These are phyloP conservation scores for Xerocomus amazonicus DNA, from an alignment of 1,284 basidiomycete genomes.

Conservation along the genomic window DNA sequence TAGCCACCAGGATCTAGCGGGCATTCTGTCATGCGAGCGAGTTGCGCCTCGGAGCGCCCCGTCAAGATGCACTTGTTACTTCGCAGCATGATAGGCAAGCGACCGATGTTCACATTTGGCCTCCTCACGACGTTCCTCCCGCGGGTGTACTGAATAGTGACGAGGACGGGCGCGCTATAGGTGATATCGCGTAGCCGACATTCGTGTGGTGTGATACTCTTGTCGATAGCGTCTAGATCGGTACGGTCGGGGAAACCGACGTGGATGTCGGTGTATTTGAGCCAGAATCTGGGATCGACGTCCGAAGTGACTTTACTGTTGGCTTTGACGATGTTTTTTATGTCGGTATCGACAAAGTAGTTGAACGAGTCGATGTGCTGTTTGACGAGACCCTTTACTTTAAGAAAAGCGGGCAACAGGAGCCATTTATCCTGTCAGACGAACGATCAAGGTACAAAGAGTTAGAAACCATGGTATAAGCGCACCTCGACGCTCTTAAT, in stretches of 20 bases:
- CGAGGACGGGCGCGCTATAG: slow-evolving; percentile 91
- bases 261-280: slow-evolving; percentile 95
- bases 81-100: slow-evolving; percentile 95
- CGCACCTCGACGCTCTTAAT: slow-evolving; percentile 74
- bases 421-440: slow-evolving; percentile 92
- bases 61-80: slow-evolving; percentile 93
- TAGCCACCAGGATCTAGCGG: slow-evolving; percentile 98
- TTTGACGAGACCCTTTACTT: slow-evolving; percentile 98
- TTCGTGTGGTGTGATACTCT: slow-evolving; percentile 93
- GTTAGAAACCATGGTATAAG: not conserved
- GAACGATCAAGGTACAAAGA: not conserved
- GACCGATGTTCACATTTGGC: slow-evolving; percentile 86
- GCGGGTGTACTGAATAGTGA: slow-evolving; percentile 94
- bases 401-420: slow-evolving; percentile 88
- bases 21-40: slow-evolving; percentile 94
- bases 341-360: slow-evolving; percentile 97
- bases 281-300: slow-evolving; percentile 95
- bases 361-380: slow-evolving; percentile 99
- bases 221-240: slow-evolving; percentile 79
- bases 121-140: slow-evolving; percentile 86
- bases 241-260: slow-evolving; percentile 89
- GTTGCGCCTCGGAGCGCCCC: slow-evolving; percentile 71
- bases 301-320: slow-evolving; percentile 95
- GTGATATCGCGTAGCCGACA: slow-evolving; percentile 96
- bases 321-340: slow-evolving; percentile 94